These are phyloP conservation scores for Stagonosporopsis vannaccii DNA, from an alignment of 2,329 filamentous ascomycete species.

Conservation along the genomic window DNA sequence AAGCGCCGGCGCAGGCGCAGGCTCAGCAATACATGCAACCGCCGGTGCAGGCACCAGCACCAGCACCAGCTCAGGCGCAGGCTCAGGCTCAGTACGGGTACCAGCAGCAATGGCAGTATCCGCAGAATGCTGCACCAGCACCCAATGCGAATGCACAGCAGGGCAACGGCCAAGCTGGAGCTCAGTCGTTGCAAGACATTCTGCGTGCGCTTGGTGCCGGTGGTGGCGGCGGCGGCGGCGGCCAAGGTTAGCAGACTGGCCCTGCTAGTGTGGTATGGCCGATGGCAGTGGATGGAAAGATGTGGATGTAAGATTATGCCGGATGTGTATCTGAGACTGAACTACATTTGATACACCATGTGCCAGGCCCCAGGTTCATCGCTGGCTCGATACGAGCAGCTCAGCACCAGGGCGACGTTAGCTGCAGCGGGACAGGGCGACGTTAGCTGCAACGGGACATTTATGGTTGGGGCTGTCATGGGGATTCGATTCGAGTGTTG, in stretches of 20 bases:
- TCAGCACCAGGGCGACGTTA: too few relatives aligned
- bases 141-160: constrained; percentile 27
- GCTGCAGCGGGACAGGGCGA: too few relatives aligned
- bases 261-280: background rate
- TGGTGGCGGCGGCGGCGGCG: constrained; percentile 11
- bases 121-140: constrained; percentile 29
- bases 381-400: too few relatives aligned
- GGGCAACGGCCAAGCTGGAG: constrained; percentile 30
- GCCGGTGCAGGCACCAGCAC: constrained; percentile 29
- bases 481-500: background rate
- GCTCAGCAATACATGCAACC: constrained; percentile 26
- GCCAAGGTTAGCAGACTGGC: constrained; percentile 5
- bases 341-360: background rate
- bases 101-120: constrained; percentile 35
- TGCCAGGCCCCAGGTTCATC: too few relatives aligned
- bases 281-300: background rate
- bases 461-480: background rate
- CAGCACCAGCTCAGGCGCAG: constrained; percentile 31
- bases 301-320: constrained; percentile 14
- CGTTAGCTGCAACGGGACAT: too few relatives aligned
- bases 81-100: constrained; percentile 34
- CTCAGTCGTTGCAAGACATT: constrained; percentile 42
- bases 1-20: constrained; percentile 24
- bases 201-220: constrained; percentile 37
- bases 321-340: background rate